Conservation (phyloP, 2,329 filamentous ascomycete genomes). For the Colletotrichum filicis region DNA sequence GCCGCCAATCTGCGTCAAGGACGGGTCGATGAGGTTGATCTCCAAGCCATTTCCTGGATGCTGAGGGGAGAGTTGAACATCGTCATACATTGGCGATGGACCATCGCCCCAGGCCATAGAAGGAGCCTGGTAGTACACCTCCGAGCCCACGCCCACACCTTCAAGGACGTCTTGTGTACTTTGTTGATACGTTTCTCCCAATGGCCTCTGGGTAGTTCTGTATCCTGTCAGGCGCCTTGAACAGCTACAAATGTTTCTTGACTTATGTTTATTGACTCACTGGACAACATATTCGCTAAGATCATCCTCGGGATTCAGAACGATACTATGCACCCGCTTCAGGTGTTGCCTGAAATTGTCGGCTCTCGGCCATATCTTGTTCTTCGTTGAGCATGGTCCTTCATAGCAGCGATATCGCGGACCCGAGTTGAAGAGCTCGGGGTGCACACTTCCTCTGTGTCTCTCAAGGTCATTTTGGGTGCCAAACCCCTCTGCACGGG, state of each 20-base stretch:
- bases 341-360: constrained; percentile 92
- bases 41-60: constrained; percentile 23
- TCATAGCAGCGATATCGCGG: constrained; percentile 71
- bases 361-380: constrained; percentile 81
- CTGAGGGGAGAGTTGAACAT: constrained; percentile 22
- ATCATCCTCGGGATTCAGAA: constrained; percentile 50
- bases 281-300: constrained; percentile 47
- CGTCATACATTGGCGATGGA: not conserved
- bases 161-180: constrained; percentile 21
- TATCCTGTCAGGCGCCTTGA: not conserved
- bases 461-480: constrained; percentile 85
- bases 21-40: constrained; percentile 19
- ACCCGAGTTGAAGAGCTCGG: constrained; percentile 54
- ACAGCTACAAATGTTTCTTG: not conserved
- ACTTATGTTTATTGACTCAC: constrained; percentile 38
- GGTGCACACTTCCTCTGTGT: constrained; percentile 80
- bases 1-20: not conserved
- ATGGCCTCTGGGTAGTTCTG: not conserved
- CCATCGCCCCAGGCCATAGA: constrained; percentile 1
- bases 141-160: constrained; percentile 31
- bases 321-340: constrained; percentile 69
- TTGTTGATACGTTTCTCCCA: not conserved
- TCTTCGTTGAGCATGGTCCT: constrained; percentile 64
- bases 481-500: constrained; percentile 74
- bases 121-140: not conserved